Evolutionary conservation across 2,329 filamentous ascomycete species (phyloP), one percentile per base, ranked within the genome.

Genomic region (Reticulascus tulasneorum): DNA sequence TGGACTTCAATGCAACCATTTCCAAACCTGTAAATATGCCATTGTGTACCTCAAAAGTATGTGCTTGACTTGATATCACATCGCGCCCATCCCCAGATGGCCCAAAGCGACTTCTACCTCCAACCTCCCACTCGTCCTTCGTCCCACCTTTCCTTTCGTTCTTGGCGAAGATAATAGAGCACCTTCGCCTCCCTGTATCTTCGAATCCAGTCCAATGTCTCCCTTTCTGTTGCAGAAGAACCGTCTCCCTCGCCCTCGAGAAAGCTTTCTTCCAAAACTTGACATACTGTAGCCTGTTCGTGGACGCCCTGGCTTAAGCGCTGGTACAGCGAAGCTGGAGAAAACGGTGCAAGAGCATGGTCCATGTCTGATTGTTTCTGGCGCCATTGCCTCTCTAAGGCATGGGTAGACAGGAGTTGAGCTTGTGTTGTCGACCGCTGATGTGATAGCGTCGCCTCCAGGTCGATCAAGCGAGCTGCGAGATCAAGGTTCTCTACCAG

Each of bases 121-220:
- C 93, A 97, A 1, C 93, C 93, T 9, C 91, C 91, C 22, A 97
- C 91, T 48, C 91, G 74, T 17, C 91, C 89, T 63, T 97, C 91
- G 58, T 97, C 93, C 93, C 93, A 97, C 50, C 93, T 75, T 52
- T 89, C 85, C 61, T 90, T 94, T 47, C 87, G 77, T 67, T 97
- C 93, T 54, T 83, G 80, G 39, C 93, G 74, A 35, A 90, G 68
- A 54, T 93, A 94, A 44, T 83, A 82, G 38, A 84, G 66, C 49
- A 85, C 84, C 55, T 82, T 86, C 9, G 85, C 86, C 49, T 91
- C 89, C 48, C 88, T 74, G 46, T 94, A 85, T 51, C 84, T 69
- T 52, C 82, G 75, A 15, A 95, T 78, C 80, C 93, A 97, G 42
- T 97, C 91, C 3, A 73, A 69, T 18, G 85, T 80, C 63, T 97